phyloP scores from a whole-genome alignment of 2,329 filamentous ascomycete species.

The Cladobotryum mycophilum region DNA sequence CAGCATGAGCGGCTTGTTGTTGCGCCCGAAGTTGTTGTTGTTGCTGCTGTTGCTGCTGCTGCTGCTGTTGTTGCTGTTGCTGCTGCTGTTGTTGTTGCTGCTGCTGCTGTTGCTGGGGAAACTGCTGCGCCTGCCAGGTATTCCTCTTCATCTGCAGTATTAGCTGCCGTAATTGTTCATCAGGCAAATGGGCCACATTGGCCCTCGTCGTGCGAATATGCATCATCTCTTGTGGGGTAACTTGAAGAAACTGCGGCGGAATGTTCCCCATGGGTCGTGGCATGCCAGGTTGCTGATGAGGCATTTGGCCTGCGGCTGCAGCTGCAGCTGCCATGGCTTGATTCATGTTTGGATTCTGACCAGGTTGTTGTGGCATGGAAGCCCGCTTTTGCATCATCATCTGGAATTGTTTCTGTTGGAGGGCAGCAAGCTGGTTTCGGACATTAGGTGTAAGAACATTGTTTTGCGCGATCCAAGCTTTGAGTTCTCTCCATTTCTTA shows the following conservation, averaged over 20 bases:
- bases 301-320: slow-evolving; percentile 18
- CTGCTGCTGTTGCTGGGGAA: slow-evolving; percentile 24
- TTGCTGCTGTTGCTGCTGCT: slow-evolving; percentile 23
- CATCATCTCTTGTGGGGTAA: slow-evolving; percentile 28
- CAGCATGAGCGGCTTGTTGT: slow-evolving; percentile 28
- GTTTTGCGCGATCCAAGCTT: slow-evolving; percentile 35
- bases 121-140: slow-evolving; percentile 23
- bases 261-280: slow-evolving; percentile 21
- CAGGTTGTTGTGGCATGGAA: slow-evolving; percentile 22
- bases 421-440: slow-evolving; percentile 25
- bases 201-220: slow-evolving; percentile 22
- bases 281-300: slow-evolving; percentile 23
- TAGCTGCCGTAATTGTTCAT: slow-evolving; percentile 28
- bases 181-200: slow-evolving; percentile 22
- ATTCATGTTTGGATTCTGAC: slow-evolving; percentile 25
- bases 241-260: slow-evolving; percentile 28
- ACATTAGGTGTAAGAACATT: slow-evolving; percentile 26
- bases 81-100: slow-evolving; percentile 16
- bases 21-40: slow-evolving; percentile 30
- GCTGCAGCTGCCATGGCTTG: slow-evolving; percentile 17
- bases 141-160: slow-evolving; percentile 29
- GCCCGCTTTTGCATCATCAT: slow-evolving; percentile 25
- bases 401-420: slow-evolving; percentile 37
- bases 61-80: slow-evolving; percentile 22
- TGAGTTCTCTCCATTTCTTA: slow-evolving; percentile 45